phyloP scores from a whole-genome alignment of 2,329 filamentous ascomycete species.

The Neoascochyta sp. region DNA sequence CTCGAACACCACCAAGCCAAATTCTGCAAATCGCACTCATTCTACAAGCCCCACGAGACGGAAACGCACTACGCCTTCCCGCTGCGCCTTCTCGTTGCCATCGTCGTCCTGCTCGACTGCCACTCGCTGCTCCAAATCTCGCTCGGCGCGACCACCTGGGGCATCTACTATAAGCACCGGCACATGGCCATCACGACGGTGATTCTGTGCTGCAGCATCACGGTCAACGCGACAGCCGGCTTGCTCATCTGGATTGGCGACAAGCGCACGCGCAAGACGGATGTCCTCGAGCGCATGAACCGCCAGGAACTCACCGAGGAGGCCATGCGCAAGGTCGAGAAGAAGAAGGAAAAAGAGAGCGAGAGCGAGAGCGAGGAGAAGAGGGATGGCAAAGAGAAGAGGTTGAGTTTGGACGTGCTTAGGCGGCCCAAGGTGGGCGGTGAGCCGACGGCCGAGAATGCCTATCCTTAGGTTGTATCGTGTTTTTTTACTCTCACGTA shows the following conservation, averaged over 20 bases:
- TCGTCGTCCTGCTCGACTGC: slow-evolving; percentile 74
- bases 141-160: slow-evolving; percentile 74
- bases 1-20: slow-evolving; percentile 76
- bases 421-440: slow-evolving; percentile 9
- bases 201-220: slow-evolving; percentile 75
- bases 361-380: slow-evolving; percentile 38
- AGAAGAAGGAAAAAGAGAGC: slow-evolving; percentile 40
- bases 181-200: slow-evolving; percentile 72
- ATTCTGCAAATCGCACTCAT: slow-evolving; percentile 77
- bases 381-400: slow-evolving; percentile 14
- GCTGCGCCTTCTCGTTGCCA: slow-evolving; percentile 66
- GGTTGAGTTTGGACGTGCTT: slow-evolving; percentile 17
- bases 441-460: slow-evolving; percentile 7
- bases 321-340: slow-evolving; percentile 57
- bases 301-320: slow-evolving; percentile 70
- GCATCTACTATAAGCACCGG: slow-evolving; percentile 66
- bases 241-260: slow-evolving; percentile 74
- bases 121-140: slow-evolving; percentile 78
- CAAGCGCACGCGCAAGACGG: slow-evolving; percentile 75
- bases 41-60: slow-evolving; percentile 87
- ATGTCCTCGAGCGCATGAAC: slow-evolving; percentile 72
- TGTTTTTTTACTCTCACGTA: too few species aligned
- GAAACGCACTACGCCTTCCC: slow-evolving; percentile 78
- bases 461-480: slow-evolving; percentile 6
- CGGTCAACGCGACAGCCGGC: slow-evolving; percentile 72